Evolutionary conservation across 768 basidiomycete species (phyloP).

Genomic region (Polyporus arcularius): DNA sequence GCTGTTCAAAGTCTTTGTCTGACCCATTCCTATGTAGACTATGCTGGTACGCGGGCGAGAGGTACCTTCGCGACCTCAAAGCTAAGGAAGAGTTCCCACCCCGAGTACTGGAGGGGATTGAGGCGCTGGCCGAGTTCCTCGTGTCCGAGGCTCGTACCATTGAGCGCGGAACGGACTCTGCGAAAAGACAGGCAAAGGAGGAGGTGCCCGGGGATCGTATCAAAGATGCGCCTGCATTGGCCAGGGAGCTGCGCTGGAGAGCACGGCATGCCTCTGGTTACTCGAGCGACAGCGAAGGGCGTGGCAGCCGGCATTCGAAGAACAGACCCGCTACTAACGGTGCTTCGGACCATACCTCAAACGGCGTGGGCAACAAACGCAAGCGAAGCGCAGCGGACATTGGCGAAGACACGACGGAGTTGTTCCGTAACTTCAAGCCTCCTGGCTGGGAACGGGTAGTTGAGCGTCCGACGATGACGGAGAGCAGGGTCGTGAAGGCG

Average conservation of each 20-base stretch:
- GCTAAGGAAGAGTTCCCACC: slow-evolving; percentile 49
- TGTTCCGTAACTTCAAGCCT: slow-evolving; percentile 70
- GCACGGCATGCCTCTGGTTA: slow-evolving; percentile 61
- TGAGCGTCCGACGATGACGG: slow-evolving; percentile 44
- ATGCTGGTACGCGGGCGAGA: slow-evolving; percentile 90
- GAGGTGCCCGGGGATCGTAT: slow-evolving; percentile 80
- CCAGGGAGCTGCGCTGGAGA: slow-evolving; percentile 87
- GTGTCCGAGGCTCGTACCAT: slow-evolving; percentile 73
- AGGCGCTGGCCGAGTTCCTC: slow-evolving; percentile 74
- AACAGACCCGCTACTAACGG: slow-evolving; percentile 45
- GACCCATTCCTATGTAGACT: slow-evolving; percentile 47
- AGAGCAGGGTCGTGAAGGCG: slow-evolving; percentile 40
- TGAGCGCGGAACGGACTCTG: slow-evolving; percentile 68
- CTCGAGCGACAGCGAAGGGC: slow-evolving; percentile 68
- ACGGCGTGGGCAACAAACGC: slow-evolving; percentile 31
- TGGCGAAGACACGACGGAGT: slow-evolving; percentile 20
- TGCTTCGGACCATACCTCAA: slow-evolving; percentile 20
- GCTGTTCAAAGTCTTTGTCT: neutral
- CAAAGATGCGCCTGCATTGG: slow-evolving; percentile 79
- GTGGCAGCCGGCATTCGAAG: slow-evolving; percentile 28
- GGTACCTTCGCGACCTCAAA: slow-evolving; percentile 73
- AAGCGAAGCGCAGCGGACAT: slow-evolving; percentile 25
- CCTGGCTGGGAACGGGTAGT: slow-evolving; percentile 61
- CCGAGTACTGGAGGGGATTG: slow-evolving; percentile 72
- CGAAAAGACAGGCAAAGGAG: slow-evolving; percentile 78